phyloP scores from a whole-genome alignment of 148 eudicot species.

The Fagopyrum esculentum region DNA sequence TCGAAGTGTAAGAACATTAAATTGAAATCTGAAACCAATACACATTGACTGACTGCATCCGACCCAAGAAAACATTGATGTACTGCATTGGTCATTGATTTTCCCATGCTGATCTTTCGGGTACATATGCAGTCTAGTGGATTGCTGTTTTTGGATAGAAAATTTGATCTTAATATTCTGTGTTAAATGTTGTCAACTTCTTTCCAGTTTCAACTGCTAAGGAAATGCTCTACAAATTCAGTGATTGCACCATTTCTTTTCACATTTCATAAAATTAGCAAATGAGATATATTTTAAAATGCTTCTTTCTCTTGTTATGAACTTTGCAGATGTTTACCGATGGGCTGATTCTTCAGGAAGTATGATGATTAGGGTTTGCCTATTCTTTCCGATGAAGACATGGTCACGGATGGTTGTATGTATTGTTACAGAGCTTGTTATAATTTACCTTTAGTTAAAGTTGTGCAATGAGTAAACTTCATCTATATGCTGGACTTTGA shows the following conservation, averaged over 20 bases:
- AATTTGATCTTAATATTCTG: neutral
- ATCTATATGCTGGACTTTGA: too few relatives aligned
- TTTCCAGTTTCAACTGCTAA: neutral
- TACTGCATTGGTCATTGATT: neutral
- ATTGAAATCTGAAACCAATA: neutral
- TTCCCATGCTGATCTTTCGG: neutral
- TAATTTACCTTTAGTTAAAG: too few relatives aligned
- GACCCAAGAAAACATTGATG: too few relatives aligned
- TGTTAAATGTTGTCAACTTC: neutral
- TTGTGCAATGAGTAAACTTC: neutral
- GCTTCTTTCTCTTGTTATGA: neutral
- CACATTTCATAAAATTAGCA: neutral
- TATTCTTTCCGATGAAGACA: slow-evolving; percentile 80
- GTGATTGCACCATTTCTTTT: slow-evolving; percentile 4
- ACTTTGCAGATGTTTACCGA: slow-evolving; percentile 68
- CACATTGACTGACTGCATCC: neutral
- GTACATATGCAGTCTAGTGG: neutral
- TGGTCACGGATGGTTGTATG: slow-evolving; percentile 81
- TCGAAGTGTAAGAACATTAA: neutral
- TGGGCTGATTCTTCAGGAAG: slow-evolving; percentile 74
- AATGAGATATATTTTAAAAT: neutral
- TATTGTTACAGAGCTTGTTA: neutral
- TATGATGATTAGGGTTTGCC: slow-evolving; percentile 78
- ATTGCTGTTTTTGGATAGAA: neutral
- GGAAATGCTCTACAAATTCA: neutral